Evolutionary conservation across 768 basidiomycete species (phyloP).

Genomic region (Lyophyllum decastes): DNA sequence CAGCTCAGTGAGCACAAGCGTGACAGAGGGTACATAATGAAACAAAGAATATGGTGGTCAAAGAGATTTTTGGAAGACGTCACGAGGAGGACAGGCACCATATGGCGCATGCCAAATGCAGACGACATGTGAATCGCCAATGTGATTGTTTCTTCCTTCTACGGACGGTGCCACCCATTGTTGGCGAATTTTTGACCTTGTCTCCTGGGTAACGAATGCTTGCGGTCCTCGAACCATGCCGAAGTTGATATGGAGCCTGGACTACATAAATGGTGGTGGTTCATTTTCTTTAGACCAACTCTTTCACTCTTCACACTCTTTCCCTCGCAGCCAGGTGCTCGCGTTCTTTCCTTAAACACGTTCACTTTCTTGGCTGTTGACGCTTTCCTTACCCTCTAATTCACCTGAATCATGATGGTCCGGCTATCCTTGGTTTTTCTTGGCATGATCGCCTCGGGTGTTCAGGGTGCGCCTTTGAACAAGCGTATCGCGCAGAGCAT

Average conservation of each 20-base stretch:
- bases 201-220: conserved; percentile 3
- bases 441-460: conserved; percentile 30
- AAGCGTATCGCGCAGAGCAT: conserved; percentile 53
- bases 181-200: background rate
- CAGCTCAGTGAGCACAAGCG: too few species aligned
- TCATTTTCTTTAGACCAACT: conserved; percentile 2
- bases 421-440: conserved; percentile 31
- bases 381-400: conserved; percentile 6
- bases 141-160: background rate
- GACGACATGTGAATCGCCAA: background rate
- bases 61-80: background rate
- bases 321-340: conserved; percentile 33
- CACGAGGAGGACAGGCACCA: background rate
- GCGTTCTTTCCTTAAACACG: conserved; percentile 16
- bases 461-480: conserved; percentile 34
- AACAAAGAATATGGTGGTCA: too few species aligned
- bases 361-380: conserved; percentile 9
- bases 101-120: background rate
- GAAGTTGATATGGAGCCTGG: background rate
- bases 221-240: background rate
- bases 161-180: background rate
- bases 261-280: conserved; percentile 3
- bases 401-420: conserved; percentile 29
- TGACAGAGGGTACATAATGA: too few species aligned
- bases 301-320: conserved; percentile 4